Conservation (phyloP, 805 yeast genomes). For the Candida ortonii region DNA sequence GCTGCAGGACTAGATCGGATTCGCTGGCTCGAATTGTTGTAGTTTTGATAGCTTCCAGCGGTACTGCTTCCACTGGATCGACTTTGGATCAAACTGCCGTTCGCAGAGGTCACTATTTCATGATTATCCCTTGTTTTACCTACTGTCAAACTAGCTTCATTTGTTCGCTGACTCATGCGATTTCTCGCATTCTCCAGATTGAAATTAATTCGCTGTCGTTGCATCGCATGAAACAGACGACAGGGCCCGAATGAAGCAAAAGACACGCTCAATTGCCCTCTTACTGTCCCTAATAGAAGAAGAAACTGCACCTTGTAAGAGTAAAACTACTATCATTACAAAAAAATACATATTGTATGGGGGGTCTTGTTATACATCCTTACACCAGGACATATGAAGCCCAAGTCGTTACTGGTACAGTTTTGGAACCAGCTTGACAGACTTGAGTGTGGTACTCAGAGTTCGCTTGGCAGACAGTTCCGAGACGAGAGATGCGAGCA, state of each 20-base stretch:
- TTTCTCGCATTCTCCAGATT: conserved; percentile 27
- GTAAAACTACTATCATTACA: too few relatives aligned
- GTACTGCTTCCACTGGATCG: neutral
- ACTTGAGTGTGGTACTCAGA: conserved; percentile 10
- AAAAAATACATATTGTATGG: too few relatives aligned
- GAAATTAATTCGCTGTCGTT: conserved; percentile 25
- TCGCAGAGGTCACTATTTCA: conserved; percentile 16
- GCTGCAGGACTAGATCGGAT: too few relatives aligned
- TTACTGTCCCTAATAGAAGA: too few relatives aligned
- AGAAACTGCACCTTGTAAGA: too few relatives aligned
- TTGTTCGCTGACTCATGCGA: conserved; percentile 31
- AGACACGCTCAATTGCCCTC: too few relatives aligned
- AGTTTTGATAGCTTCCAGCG: conserved; percentile 1
- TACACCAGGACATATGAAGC: too few relatives aligned
- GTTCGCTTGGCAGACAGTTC: conserved; percentile 13
- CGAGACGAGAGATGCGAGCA: conserved; percentile 12
- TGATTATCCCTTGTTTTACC: conserved; percentile 25
- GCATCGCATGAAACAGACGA: too few relatives aligned
- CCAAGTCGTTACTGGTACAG: too few relatives aligned
- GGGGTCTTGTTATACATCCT: too few relatives aligned
- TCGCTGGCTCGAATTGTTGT: too few relatives aligned
- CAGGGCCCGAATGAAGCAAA: too few relatives aligned
- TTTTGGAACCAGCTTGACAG: neutral
- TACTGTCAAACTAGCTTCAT: conserved; percentile 34
- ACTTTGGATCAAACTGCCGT: conserved; percentile 7